Evolutionary conservation across 164 flowering plant genomes (phyloP).

Genomic region (Berberis vulgaris): DNA sequence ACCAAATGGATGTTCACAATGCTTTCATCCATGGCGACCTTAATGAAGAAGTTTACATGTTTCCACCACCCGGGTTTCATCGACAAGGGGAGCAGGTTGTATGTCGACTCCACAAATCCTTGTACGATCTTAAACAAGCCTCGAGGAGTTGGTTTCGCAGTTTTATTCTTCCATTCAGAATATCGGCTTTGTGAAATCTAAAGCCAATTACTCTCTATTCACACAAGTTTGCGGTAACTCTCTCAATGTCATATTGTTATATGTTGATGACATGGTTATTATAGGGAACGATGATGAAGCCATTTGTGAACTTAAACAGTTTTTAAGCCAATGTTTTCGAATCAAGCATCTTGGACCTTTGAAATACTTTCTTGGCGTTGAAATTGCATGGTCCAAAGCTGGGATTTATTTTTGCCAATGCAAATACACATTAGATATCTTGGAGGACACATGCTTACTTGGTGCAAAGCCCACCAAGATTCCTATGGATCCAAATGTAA

Average conservation of each 20-base stretch:
- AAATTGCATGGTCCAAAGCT: background rate
- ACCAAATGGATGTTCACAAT: background rate
- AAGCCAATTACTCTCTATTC: background rate
- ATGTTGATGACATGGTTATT: background rate
- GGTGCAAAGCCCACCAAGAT: too few species aligned
- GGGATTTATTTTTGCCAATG: background rate
- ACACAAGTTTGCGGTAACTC: background rate
- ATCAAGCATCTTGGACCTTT: background rate
- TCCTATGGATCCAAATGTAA: too few species aligned
- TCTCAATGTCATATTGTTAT: too few species aligned
- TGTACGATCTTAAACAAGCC: background rate
- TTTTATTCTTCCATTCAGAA: background rate
- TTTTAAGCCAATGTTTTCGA: background rate
- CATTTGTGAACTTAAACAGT: background rate
- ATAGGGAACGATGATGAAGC: background rate
- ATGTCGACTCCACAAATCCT: background rate
- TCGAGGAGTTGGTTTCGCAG: too few species aligned
- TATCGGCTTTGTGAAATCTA: background rate
- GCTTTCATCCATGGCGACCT: background rate
- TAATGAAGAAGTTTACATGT: background rate
- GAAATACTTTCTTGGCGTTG: background rate
- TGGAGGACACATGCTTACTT: background rate
- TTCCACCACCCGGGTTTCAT: background rate
- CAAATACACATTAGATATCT: background rate
- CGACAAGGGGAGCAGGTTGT: background rate